Conservation (phyloP, 2,329 filamentous ascomycete genomes). For the Rosellinia necatrix region DNA sequence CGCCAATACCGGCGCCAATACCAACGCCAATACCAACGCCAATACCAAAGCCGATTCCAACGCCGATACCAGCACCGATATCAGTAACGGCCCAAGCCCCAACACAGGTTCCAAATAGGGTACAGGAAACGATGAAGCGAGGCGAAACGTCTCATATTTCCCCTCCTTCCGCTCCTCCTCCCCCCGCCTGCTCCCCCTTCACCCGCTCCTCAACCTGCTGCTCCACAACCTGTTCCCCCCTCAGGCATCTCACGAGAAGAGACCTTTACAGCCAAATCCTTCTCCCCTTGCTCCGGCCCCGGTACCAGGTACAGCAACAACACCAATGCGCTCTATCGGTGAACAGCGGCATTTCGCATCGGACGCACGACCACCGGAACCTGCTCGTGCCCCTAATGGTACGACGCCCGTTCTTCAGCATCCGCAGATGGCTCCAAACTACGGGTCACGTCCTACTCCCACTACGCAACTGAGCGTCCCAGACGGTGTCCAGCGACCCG, state of each 20-base stretch:
- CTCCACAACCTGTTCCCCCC: slow-evolving; percentile 8
- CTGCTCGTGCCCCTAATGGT: slow-evolving; percentile 27
- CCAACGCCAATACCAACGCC: neutral
- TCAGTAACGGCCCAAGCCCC: neutral
- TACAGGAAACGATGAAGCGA: slow-evolving; percentile 28
- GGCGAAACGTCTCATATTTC: slow-evolving; percentile 26
- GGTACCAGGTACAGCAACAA: slow-evolving; percentile 16
- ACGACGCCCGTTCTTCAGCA: slow-evolving; percentile 46
- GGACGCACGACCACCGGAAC: slow-evolving; percentile 34
- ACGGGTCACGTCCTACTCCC: slow-evolving; percentile 37
- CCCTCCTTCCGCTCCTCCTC: slow-evolving; percentile 8
- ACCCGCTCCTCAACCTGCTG: neutral
- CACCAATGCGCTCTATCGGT: slow-evolving; percentile 26
- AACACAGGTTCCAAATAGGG: neutral
- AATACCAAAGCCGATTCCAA: neutral
- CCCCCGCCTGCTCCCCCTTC: slow-evolving; percentile 10
- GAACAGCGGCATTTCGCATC: slow-evolving; percentile 34
- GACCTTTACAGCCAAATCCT: slow-evolving; percentile 32
- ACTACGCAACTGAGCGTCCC: slow-evolving; percentile 33
- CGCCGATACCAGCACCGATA: neutral
- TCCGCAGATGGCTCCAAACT: slow-evolving; percentile 43
- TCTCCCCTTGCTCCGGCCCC: slow-evolving; percentile 26
- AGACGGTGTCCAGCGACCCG: slow-evolving; percentile 44
- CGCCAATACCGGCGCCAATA: neutral
- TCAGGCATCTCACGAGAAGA: slow-evolving; percentile 34